Percentiles rank a stretch among this genome's conserved stretches.
phyloP scores from a whole-genome alignment of 805 yeast species.

The Wickerhamomyces queroliae region DNA sequence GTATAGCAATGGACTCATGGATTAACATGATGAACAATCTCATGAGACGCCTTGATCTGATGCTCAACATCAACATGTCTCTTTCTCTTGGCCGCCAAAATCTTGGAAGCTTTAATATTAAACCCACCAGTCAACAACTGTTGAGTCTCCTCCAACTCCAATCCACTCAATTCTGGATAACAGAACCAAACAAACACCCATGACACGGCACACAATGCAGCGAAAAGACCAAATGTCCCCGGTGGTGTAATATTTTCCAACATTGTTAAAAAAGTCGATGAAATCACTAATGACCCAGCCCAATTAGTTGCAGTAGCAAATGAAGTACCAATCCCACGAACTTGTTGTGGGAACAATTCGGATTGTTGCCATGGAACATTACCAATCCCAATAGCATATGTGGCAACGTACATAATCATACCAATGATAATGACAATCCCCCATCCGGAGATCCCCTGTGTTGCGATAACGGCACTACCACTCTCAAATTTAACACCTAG shows the following conservation, averaged over 20 bases:
- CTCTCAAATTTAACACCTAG: conserved; percentile 56
- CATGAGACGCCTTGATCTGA: conserved; percentile 21
- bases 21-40: conserved; percentile 8
- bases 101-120: conserved; percentile 63
- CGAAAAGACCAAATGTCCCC: conserved; percentile 90
- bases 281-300: conserved; percentile 89
- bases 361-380: conserved; percentile 98
- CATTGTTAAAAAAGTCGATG: conserved; percentile 93
- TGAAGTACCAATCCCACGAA: conserved; percentile 88
- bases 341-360: conserved; percentile 89
- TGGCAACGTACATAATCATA: conserved; percentile 83
- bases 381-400: conserved; percentile 92
- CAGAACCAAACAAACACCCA: conserved; percentile 73
- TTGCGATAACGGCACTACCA: conserved; percentile 32
- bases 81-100: conserved; percentile 43
- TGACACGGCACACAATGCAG: conserved; percentile 70
- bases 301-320: conserved; percentile 91
- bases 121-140: conserved; percentile 77
- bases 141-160: conserved; percentile 90
- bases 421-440: conserved; percentile 80
- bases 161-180: conserved; percentile 88
- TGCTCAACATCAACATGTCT: conserved; percentile 19
- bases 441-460: conserved; percentile 61
- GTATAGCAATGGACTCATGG: too few relatives aligned
- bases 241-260: conserved; percentile 88